Conservation (phyloP, 1,139 yeast species). For the Suhomyces coccinellae region DNA sequence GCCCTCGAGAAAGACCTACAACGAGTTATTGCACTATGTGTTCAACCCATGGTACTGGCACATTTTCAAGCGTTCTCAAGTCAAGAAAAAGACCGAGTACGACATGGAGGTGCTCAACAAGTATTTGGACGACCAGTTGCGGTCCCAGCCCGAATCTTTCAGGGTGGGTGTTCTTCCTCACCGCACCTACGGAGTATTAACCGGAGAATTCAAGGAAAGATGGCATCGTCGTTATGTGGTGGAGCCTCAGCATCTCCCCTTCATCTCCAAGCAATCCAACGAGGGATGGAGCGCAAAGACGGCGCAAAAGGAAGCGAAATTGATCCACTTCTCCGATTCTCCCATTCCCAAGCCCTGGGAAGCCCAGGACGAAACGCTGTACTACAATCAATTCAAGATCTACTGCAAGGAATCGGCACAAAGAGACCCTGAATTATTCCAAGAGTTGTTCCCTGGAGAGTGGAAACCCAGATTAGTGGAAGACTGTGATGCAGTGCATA, state of each 20-base stretch:
- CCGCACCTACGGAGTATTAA: slow-evolving; percentile 45
- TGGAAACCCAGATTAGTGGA: slow-evolving; percentile 31
- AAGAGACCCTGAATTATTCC: slow-evolving; percentile 15
- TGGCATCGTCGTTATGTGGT: slow-evolving; percentile 27
- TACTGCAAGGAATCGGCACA: slow-evolving; percentile 23
- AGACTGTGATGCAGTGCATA: slow-evolving; percentile 36
- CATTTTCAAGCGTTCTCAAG: slow-evolving; percentile 21
- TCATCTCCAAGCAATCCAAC: slow-evolving; percentile 21
- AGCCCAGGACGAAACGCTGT: slow-evolving; percentile 15
- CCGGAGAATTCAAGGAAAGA: slow-evolving; percentile 48
- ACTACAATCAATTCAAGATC: slow-evolving; percentile 30
- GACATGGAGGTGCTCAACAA: slow-evolving; percentile 55
- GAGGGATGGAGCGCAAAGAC: slow-evolving; percentile 31
- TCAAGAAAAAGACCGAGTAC: slow-evolving; percentile 33
- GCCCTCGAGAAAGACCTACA: slow-evolving; percentile 34
- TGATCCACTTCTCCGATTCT: slow-evolving; percentile 45
- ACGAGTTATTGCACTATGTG: slow-evolving; percentile 31
- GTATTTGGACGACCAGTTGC: slow-evolving; percentile 22
- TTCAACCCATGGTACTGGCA: slow-evolving; percentile 37
- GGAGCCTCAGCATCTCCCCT: slow-evolving; percentile 38
- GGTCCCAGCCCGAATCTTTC: slow-evolving; percentile 16
- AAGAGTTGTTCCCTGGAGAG: slow-evolving; percentile 22
- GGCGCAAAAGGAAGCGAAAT: slow-evolving; percentile 23
- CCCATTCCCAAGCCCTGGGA: slow-evolving; percentile 54
- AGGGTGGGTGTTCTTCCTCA: slow-evolving; percentile 46